Evolutionary conservation across 345 rosid genomes (phyloP).

Genomic region (Capsella bursapastoris): DNA sequence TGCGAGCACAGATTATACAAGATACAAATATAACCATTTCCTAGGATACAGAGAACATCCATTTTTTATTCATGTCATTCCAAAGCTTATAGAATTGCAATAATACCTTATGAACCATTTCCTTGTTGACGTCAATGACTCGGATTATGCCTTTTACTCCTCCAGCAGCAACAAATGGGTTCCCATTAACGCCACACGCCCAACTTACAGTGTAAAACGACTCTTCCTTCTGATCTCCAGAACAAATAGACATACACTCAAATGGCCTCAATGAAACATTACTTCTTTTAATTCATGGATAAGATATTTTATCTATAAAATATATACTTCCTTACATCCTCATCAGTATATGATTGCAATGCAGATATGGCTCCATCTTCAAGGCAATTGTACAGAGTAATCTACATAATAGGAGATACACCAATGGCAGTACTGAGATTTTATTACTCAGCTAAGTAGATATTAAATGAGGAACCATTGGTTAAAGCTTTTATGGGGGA

Average conservation of each 20-base stretch:
- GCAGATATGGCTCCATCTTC: conserved; percentile 87
- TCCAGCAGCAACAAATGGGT: conserved; percentile 79
- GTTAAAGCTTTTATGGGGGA: not conserved
- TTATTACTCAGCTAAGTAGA: conserved; percentile 10
- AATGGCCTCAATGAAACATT: conserved; percentile 36
- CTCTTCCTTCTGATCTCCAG: conserved; percentile 93
- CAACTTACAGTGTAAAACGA: conserved; percentile 93
- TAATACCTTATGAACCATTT: conserved; percentile 79
- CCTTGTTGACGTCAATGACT: conserved; percentile 77
- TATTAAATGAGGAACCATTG: conserved; percentile 12
- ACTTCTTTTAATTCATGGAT: conserved; percentile 13
- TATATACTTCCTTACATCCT: conserved; percentile 68
- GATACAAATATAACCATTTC: conserved; percentile 21
- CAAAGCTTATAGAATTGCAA: conserved; percentile 14
- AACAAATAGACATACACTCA: conserved; percentile 54
- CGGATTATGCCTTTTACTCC: conserved; percentile 94
- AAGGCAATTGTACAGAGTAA: conserved; percentile 91
- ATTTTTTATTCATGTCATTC: not conserved
- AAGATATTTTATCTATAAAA: conserved; percentile 16
- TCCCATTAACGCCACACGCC: conserved; percentile 75
- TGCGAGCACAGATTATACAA: conserved; percentile 20
- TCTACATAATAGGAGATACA: conserved; percentile 51
- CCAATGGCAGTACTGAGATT: conserved; percentile 23
- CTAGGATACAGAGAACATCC: conserved; percentile 21
- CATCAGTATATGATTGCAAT: conserved; percentile 84